Percentiles rank a stretch among this genome's conserved stretches.
These are phyloP conservation scores for Coniochaeta prunicola DNA, from an alignment of 2,329 filamentous ascomycete genomes.

Conservation along the genomic window DNA sequence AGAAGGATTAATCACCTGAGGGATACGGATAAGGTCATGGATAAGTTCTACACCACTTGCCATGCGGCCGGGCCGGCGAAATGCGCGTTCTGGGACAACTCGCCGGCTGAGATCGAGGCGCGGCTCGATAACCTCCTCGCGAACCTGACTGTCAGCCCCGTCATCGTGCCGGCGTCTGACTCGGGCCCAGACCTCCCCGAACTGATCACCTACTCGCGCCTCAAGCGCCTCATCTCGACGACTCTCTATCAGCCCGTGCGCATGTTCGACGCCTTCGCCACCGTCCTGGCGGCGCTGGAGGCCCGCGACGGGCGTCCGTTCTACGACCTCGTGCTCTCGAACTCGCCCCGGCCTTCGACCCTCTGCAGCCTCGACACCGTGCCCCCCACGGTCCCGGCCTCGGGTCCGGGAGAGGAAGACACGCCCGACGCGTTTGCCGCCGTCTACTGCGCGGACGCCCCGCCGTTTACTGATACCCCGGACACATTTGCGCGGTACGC, in stretches of 20 bases:
- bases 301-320: conserved; percentile 35
- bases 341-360: conserved; percentile 5
- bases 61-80: conserved; percentile 39
- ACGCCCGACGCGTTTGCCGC: conserved; percentile 35
- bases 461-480: conserved; percentile 20
- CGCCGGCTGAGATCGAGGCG: conserved; percentile 28
- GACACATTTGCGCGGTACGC: conserved; percentile 27
- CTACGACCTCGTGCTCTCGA: conserved; percentile 21
- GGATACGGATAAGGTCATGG: conserved; percentile 48
- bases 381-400: conserved; percentile 21
- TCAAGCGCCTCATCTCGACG: conserved; percentile 34
- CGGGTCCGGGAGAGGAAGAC: conserved; percentile 19
- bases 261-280: conserved; percentile 33
- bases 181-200: conserved; percentile 33
- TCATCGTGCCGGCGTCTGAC: conserved; percentile 28
- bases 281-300: conserved; percentile 34
- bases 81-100: conserved; percentile 35
- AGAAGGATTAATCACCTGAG: conserved; percentile 37
- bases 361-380: conserved; percentile 23
- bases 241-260: conserved; percentile 37
- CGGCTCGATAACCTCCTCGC: conserved; percentile 32
- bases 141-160: conserved; percentile 31
- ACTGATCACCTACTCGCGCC: conserved; percentile 41
- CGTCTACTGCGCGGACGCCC: conserved; percentile 38
- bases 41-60: conserved; percentile 46